Evolutionary conservation across 345 rosid species (phyloP).

Genomic region (Toxicodendron radicans): DNA sequence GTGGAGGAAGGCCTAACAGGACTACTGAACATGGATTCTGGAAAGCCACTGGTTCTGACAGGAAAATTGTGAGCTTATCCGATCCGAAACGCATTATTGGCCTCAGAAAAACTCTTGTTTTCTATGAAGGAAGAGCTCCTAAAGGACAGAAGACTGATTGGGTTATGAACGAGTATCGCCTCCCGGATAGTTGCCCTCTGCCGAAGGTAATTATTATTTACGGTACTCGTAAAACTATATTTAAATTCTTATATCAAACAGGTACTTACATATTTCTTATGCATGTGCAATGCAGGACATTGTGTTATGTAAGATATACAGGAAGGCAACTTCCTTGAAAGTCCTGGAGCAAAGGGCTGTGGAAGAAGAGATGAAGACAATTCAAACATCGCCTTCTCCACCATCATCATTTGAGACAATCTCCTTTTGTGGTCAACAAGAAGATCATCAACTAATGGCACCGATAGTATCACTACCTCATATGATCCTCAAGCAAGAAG

Average conservation of each 20-base stretch:
- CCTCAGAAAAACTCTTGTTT: slow-evolving; percentile 85
- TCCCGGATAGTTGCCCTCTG: slow-evolving; percentile 65
- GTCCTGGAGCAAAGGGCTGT: slow-evolving; percentile 80
- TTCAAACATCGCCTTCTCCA: slow-evolving; percentile 44
- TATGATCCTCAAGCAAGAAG: slow-evolving; percentile 44
- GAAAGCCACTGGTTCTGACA: slow-evolving; percentile 96
- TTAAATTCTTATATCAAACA: no score
- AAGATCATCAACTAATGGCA: slow-evolving; percentile 28
- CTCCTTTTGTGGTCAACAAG: slow-evolving; percentile 40
- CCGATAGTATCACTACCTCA: slow-evolving; percentile 19
- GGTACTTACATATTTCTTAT: no score
- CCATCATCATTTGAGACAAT: slow-evolving; percentile 37
- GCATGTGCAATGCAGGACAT: slow-evolving; percentile 51
- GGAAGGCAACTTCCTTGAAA: slow-evolving; percentile 87
- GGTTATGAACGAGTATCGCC: slow-evolving; percentile 94
- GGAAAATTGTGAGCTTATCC: slow-evolving; percentile 67
- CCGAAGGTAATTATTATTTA: slow-evolving; percentile 57
- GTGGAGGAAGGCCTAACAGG: slow-evolving; percentile 85
- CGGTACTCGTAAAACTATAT: no score
- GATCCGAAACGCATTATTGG: slow-evolving; percentile 76
- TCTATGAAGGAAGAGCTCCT: slow-evolving; percentile 88
- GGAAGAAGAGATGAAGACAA: slow-evolving; percentile 49
- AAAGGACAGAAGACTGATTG: slow-evolving; percentile 92
- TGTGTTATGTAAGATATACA: slow-evolving; percentile 89
- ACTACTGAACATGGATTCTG: slow-evolving; percentile 85